A percentile compares a stretch with the other conserved stretches of the same genome.
Evolutionary conservation across 2,329 filamentous ascomycete species (phyloP).

Genomic region (Colletotrichum paranaense): DNA sequence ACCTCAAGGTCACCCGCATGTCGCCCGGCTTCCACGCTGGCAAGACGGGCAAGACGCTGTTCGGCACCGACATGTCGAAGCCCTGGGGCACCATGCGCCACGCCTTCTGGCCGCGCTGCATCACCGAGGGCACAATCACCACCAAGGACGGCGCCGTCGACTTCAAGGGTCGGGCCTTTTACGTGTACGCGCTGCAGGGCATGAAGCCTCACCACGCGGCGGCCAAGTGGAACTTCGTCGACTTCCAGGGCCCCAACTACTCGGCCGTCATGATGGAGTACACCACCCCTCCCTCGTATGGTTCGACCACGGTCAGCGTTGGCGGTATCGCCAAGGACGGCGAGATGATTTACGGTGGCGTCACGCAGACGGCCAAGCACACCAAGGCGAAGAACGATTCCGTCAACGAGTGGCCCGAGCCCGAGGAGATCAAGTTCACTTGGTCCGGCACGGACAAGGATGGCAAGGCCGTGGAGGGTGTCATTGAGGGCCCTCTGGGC

Average conservation of each 20-base stretch:
- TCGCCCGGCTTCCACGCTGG: conserved; percentile 88
- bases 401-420: conserved; percentile 90
- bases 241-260: conserved; percentile 89
- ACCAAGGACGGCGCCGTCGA: conserved; percentile 85
- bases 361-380: conserved; percentile 74
- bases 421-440: conserved; percentile 76
- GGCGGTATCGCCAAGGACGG: conserved; percentile 85
- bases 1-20: conserved; percentile 81
- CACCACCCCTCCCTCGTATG: conserved; percentile 93
- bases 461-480: conserved; percentile 76
- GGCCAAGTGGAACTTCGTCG: conserved; percentile 90
- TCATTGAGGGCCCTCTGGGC: conserved; percentile 76
- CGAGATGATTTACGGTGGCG: conserved; percentile 80
- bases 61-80: conserved; percentile 84
- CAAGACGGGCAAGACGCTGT: conserved; percentile 84
- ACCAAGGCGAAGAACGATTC: conserved; percentile 76
- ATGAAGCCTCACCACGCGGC: conserved; percentile 99
- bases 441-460: conserved; percentile 86
- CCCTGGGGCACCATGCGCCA: conserved; percentile 96
- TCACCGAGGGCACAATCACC: conserved; percentile 83
- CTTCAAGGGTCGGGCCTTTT: conserved; percentile 83
- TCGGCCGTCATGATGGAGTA: conserved; percentile 96
- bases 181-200: conserved; percentile 89
- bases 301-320: conserved; percentile 83
- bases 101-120: conserved; percentile 92